Conservation (phyloP, 768 basidiomycete genomes). For the Cystofilobasidium capitatum region DNA sequence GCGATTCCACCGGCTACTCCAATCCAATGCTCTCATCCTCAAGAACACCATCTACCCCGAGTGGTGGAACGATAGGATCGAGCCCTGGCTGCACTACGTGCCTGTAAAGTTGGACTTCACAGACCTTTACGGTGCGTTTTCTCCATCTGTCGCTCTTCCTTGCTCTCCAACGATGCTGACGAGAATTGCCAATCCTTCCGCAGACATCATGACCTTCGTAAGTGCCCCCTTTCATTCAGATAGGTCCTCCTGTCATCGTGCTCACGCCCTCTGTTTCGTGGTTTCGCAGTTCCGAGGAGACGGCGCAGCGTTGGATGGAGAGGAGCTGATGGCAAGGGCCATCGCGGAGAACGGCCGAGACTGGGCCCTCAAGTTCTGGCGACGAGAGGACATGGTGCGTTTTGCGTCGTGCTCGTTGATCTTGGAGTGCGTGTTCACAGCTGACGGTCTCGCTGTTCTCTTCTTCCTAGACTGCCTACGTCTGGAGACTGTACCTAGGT, state of each 20-base stretch:
- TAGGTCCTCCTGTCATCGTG: not conserved
- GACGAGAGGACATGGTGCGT: constrained; percentile 25
- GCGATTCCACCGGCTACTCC: constrained; percentile 35
- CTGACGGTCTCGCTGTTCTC: no score
- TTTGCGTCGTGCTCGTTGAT: no score
- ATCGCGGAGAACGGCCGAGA: constrained; percentile 19
- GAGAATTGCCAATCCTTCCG: no score
- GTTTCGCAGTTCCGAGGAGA: constrained; percentile 21
- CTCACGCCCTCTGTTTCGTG: not conserved
- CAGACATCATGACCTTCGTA: constrained; percentile 27
- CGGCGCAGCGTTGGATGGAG: not conserved
- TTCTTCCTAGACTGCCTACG: no score
- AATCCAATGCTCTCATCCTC: constrained; percentile 34
- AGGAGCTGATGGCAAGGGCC: constrained; percentile 16
- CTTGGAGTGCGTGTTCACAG: no score
- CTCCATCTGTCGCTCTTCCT: not conserved
- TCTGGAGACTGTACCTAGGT: no score
- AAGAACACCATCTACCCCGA: constrained; percentile 38
- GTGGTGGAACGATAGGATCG: constrained; percentile 38
- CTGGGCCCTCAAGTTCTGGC: constrained; percentile 19
- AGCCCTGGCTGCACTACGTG: constrained; percentile 39
- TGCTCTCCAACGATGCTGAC: not conserved
- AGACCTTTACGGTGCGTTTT: constrained; percentile 2
- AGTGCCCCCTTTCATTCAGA: not conserved
- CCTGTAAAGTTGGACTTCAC: constrained; percentile 34